A percentile compares a stretch with the other conserved stretches of the same genome.
These are phyloP conservation scores for Chalciporus piperatus DNA, from an alignment of 768 basidiomycete genomes.

Conservation along the genomic window DNA sequence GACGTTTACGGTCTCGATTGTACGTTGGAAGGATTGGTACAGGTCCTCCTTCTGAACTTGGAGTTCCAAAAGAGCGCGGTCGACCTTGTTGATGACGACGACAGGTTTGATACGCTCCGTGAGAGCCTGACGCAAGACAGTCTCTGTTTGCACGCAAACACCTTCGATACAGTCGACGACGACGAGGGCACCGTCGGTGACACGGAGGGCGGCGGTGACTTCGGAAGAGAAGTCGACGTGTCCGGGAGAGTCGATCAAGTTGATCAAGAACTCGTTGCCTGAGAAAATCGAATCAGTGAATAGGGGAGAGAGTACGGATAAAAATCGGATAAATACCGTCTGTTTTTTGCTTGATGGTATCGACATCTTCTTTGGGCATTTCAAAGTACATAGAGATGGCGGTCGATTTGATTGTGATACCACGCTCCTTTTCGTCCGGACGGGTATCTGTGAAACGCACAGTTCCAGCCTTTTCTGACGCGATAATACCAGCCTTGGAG, in stretches of 20 bases:
- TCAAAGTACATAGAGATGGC: conserved; percentile 99
- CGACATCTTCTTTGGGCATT: conserved; percentile 85
- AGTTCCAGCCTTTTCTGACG: conserved; percentile 90
- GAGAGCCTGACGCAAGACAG: conserved; percentile 95
- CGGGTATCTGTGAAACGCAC: conserved; percentile 97
- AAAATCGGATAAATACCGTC: conserved; percentile 51
- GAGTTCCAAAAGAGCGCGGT: conserved; percentile 97
- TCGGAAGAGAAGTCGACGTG: conserved; percentile 99
- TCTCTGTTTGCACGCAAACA: conserved; percentile 99
- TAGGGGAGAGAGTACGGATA: neutral
- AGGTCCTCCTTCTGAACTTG: conserved; percentile 96
- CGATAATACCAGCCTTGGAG: conserved; percentile 99
- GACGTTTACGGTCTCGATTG: conserved; percentile 97
- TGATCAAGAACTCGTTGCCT: conserved; percentile 98
- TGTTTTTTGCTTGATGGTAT: conserved; percentile 90
- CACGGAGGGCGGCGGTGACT: conserved; percentile 98
- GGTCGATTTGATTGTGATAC: conserved; percentile 99
- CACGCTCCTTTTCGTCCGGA: conserved; percentile 98
- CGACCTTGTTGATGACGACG: conserved; percentile 99
- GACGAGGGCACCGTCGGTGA: conserved; percentile 98
- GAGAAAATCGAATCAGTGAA: conserved; percentile 6
- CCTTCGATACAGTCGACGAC: conserved; percentile 99
- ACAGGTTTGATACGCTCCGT: conserved; percentile 99
- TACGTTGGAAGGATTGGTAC: conserved; percentile 96
- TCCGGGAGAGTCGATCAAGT: conserved; percentile 98